phyloP scores from a whole-genome alignment of 768 basidiomycete genomes.

The Boletellus ananas region DNA sequence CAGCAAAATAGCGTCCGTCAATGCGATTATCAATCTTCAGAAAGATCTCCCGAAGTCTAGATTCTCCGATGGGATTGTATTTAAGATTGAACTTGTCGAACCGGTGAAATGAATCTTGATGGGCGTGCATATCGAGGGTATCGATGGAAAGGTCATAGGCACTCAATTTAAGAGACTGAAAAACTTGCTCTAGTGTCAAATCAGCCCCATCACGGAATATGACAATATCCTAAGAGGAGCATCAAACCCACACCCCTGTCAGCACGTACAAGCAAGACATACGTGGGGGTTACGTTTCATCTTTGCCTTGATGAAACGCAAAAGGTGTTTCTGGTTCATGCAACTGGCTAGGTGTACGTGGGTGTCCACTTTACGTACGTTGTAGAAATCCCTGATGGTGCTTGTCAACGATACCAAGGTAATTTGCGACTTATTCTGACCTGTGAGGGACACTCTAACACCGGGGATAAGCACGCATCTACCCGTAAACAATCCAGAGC shows the following conservation, averaged over 20 bases:
- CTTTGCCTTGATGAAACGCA: slow-evolving; percentile 98
- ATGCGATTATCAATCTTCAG: slow-evolving; percentile 97
- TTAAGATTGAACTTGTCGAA: slow-evolving; percentile 98
- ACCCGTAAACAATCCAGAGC: slow-evolving; percentile 14
- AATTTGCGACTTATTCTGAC: slow-evolving; percentile 6
- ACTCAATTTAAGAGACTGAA: slow-evolving; percentile 88
- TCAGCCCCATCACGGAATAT: slow-evolving; percentile 92
- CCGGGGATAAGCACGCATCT: slow-evolving; percentile 2
- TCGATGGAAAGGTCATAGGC: slow-evolving; percentile 99
- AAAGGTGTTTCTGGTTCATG: slow-evolving; percentile 98
- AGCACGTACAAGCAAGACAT: slow-evolving; percentile 16
- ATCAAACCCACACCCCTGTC: not conserved
- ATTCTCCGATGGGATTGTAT: slow-evolving; percentile 97
- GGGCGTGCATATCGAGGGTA: slow-evolving; percentile 99
- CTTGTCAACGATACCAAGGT: slow-evolving; percentile 1
- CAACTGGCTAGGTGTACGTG: slow-evolving; percentile 98
- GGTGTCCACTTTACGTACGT: slow-evolving; percentile 96
- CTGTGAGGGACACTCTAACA: slow-evolving; percentile 31
- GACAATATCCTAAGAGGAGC: slow-evolving; percentile 71
- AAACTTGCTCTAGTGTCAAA: slow-evolving; percentile 90
- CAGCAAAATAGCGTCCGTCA: slow-evolving; percentile 88
- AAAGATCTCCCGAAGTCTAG: slow-evolving; percentile 92
- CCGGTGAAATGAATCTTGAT: slow-evolving; percentile 96
- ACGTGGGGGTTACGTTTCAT: slow-evolving; percentile 88
- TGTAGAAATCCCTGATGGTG: slow-evolving; percentile 88